These are phyloP conservation scores for Fusarium secorum DNA, from an alignment of 2,329 filamentous ascomycete genomes.

Conservation along the genomic window DNA sequence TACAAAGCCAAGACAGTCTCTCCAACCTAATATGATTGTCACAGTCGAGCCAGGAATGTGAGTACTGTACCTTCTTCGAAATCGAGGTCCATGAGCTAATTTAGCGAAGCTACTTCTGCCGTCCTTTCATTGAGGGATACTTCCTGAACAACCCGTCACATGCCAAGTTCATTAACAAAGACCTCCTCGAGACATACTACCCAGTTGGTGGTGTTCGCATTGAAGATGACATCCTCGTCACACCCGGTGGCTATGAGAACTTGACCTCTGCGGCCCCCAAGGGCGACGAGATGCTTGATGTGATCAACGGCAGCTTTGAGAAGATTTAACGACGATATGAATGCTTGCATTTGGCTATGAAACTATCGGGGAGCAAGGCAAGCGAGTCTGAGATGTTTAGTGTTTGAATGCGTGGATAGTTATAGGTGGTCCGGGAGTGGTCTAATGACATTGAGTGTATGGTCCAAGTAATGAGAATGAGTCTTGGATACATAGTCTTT, in stretches of 20 bases:
- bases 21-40: slow-evolving; percentile 72
- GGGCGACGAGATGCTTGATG: slow-evolving; percentile 71
- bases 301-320: slow-evolving; percentile 58
- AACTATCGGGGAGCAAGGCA: background rate
- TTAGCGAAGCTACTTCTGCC: slow-evolving; percentile 71
- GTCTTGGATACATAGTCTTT: background rate
- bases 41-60: slow-evolving; percentile 81
- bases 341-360: background rate
- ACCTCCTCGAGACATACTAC: slow-evolving; percentile 74
- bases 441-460: background rate
- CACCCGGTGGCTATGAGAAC: slow-evolving; percentile 80
- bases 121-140: slow-evolving; percentile 75
- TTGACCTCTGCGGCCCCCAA: slow-evolving; percentile 79
- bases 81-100: background rate
- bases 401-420: background rate
- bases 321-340: slow-evolving; percentile 25
- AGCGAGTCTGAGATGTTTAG: background rate
- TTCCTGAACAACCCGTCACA: slow-evolving; percentile 67
- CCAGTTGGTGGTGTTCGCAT: slow-evolving; percentile 88
- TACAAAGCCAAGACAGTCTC: slow-evolving; percentile 49
- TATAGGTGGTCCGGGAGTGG: background rate
- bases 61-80: slow-evolving; percentile 38
- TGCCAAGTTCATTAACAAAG: slow-evolving; percentile 69
- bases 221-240: slow-evolving; percentile 89
- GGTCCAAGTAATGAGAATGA: slow-evolving; percentile 3